Conservation (phyloP, 495 filamentous ascomycete species). For the Tetracladium setigerum region DNA sequence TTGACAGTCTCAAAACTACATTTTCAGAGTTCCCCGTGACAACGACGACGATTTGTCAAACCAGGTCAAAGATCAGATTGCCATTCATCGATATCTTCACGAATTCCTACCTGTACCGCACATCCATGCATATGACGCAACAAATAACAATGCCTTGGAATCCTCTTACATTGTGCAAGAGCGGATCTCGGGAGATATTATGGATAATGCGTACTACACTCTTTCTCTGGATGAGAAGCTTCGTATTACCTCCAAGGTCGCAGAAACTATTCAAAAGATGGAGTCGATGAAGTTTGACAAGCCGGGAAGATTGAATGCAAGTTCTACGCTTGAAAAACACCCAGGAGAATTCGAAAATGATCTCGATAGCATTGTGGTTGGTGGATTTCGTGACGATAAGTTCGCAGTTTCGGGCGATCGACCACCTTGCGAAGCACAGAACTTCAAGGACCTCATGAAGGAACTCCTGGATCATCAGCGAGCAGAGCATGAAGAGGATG, state of each 20-base stretch:
- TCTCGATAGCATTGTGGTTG: too few relatives aligned
- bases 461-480: too few relatives aligned
- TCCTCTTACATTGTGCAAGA: slow-evolving; percentile 3
- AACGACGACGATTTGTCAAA: neutral
- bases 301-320: neutral
- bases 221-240: slow-evolving; percentile 6
- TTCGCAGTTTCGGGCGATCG: too few relatives aligned
- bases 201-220: slow-evolving; percentile 1
- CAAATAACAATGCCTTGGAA: neutral
- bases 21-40: slow-evolving; percentile 3
- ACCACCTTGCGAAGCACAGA: too few relatives aligned
- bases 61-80: slow-evolving; percentile 6
- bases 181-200: neutral
- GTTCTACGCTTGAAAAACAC: neutral
- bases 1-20: neutral
- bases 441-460: too few relatives aligned
- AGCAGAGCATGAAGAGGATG: too few relatives aligned
- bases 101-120: neutral
- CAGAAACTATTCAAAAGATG: slow-evolving; percentile 1
- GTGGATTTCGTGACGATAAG: too few relatives aligned
- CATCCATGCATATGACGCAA: neutral
- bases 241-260: slow-evolving; percentile 2
- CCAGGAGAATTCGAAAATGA: too few relatives aligned
- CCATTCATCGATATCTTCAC: neutral
- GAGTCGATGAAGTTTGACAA: neutral